Evolutionary conservation across 2,329 filamentous ascomycete genomes (phyloP), one percentile per base, ranked within the genome.

Genomic region (Claviceps citrina): DNA sequence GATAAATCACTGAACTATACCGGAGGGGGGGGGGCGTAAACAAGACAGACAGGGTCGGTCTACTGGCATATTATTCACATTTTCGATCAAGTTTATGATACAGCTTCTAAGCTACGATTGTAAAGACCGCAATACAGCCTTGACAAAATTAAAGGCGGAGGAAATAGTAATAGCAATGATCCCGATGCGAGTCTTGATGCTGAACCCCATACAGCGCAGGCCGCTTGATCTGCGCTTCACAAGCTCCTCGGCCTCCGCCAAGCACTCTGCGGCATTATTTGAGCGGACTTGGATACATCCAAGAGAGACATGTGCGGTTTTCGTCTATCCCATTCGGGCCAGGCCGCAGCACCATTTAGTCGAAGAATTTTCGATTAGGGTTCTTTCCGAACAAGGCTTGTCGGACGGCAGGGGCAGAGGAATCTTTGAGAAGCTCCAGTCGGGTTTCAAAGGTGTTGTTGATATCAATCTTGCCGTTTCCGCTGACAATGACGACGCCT

Each of bases 381-480:
- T 98, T 98, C 67, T 84, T 80, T 45, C 91, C 91, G 56, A 98
- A 98, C 44, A 98, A 71, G 13, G 81, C 81, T 60, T 82, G 75
- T 55, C 91, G 76, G 54, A 98, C 79, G 33, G 78, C 78, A 12
- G 91, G 91, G 43, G 95, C 74, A 38, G 84, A 83, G 50, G 83
- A 82, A 42, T 80, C 78, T 64, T 94, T 81, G 48, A 96, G 76
- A 45, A 96, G 70, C 54, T 73, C 75, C 62, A 98, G 70, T 49
- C 91, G 79, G 58, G 93, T 83, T 59, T 96, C 91, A 51, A 96
- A 83, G 41, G 91, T 96, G 70, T 98, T 96, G 74, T 95, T 87
- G 62, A 98, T 89, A 54, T 94, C 86, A 59, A 98, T 96, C 72
- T 89, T 95, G 59, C 91, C 91, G 48, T 71, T 71, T 50, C 82